phyloP scores from a whole-genome alignment of 805 yeast genomes.

The Schizosaccharomyces osmophilus region DNA sequence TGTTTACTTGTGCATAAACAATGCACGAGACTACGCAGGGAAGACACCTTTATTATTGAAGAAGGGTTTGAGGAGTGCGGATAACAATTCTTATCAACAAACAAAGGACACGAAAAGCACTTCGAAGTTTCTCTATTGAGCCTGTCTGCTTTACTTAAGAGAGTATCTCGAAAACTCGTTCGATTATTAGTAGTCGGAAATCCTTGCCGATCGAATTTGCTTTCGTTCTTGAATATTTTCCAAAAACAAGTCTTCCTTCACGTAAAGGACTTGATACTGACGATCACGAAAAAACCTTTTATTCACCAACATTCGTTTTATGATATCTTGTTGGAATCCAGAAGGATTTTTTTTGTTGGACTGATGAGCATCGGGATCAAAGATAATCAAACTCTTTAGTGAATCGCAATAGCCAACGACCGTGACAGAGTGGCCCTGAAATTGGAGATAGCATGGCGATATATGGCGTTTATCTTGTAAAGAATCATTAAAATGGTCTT shows the following conservation, averaged over 20 bases:
- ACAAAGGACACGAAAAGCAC: too few relatives aligned
- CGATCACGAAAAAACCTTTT: not conserved
- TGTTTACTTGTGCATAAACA: too few relatives aligned
- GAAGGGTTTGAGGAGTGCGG: too few relatives aligned
- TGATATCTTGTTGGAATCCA: not conserved
- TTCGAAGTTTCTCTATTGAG: too few relatives aligned
- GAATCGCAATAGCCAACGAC: not conserved
- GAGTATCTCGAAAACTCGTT: not conserved
- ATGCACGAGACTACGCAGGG: too few relatives aligned
- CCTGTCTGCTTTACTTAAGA: too few relatives aligned
- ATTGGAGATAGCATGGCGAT: not conserved
- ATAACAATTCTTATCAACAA: too few relatives aligned
- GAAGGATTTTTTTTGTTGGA: not conserved
- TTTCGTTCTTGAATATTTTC: not conserved
- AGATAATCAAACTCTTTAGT: not conserved
- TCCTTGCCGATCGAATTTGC: not conserved
- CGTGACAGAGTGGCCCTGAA: not conserved
- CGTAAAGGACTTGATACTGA: not conserved
- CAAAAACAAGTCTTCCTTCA: not conserved
- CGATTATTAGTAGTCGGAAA: not conserved
- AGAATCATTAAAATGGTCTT: not conserved
- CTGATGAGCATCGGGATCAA: not conserved
- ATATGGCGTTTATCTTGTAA: not conserved
- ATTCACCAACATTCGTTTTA: not conserved
- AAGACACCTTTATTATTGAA: too few relatives aligned